Base-by-base conservation (phyloP, 768 basidiomycete genomes). In the Lactarius akahatsu region DNA sequence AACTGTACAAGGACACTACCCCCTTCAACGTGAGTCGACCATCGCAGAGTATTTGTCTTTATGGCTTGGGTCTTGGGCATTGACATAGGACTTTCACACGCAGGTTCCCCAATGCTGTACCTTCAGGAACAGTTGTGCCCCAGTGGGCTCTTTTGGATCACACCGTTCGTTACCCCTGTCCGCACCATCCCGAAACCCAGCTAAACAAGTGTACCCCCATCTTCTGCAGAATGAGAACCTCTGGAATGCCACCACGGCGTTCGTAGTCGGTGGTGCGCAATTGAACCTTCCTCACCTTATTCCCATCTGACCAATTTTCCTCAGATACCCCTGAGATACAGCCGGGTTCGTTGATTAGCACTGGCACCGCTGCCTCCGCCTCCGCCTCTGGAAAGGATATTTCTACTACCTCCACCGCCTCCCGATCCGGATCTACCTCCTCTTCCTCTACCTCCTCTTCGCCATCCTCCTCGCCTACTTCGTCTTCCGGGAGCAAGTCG, bases 31-130 rank as follows among this genome's bases (percentile, higher is more conserved):
- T 67, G 66, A 67, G 66, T 56, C 50, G 13, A 8, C 34, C 23
- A 1, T 5, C 34, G 4, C 10, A 15, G 28, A 34, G 8, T 1
- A n/a, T 34, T 20, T 16, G 10, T 2, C 18, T 18, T 41, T 38
- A 38, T 5, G 5, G 40, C 15, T 40, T 26, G 23, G 23, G 50
- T 26, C 13, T 7, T 52, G 13, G 50, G 13, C 13, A 15, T 52
- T 15, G 26, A 26, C 50, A 6, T 38, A 4, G 11, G 36, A 9
- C 34, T 15, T 30, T 30, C 20, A 4, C 36, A 11, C 28, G 9
- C 34, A 64, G 63, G 18, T 64, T 64, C 41, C 63, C 63, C 9
- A 58, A 64, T 18, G 23, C 63, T 26, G 43, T 64, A 32, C 63
- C 63, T 4, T 1, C 13, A 5, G 43, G 30, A 34, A 63, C 41